Evolutionary conservation across 345 rosid species (phyloP).

Genomic region (Syzygium aqueum): DNA sequence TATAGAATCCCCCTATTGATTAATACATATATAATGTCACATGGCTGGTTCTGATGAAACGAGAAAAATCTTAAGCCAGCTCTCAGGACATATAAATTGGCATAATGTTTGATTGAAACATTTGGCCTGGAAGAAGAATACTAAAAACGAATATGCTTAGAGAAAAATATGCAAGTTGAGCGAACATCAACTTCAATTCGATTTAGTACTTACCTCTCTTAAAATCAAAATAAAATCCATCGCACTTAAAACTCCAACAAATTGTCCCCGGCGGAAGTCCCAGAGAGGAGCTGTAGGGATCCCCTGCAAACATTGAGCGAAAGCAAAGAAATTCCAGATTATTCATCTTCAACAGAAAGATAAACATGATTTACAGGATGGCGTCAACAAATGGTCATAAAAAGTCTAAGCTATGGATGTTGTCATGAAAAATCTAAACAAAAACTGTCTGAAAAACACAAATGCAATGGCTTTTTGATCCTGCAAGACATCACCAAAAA

Average conservation of each 20-base stretch:
- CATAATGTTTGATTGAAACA: neutral
- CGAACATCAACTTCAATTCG: neutral
- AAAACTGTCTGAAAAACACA: neutral
- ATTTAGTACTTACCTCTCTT: slow-evolving; percentile 41
- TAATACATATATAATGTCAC: neutral
- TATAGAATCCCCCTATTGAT: neutral
- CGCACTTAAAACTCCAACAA: slow-evolving; percentile 68
- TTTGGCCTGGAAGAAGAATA: neutral
- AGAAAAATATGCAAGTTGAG: neutral
- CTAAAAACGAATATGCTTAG: neutral
- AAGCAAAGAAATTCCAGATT: neutral
- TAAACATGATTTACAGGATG: neutral
- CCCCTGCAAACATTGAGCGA: slow-evolving; percentile 38
- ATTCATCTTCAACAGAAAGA: neutral
- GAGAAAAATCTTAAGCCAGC: neutral
- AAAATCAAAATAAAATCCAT: slow-evolving; percentile 61
- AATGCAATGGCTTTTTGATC: neutral
- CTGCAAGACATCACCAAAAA: neutral
- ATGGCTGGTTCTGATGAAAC: neutral
- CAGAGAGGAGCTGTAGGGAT: slow-evolving; percentile 68
- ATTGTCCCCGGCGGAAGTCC: slow-evolving; percentile 54
- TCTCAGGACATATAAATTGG: neutral
- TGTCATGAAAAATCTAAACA: neutral
- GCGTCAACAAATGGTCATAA: neutral
- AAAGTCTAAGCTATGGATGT: neutral